These are phyloP conservation scores for Citrullus colocynthis DNA, from an alignment of 306 rosid genomes.

Conservation along the genomic window DNA sequence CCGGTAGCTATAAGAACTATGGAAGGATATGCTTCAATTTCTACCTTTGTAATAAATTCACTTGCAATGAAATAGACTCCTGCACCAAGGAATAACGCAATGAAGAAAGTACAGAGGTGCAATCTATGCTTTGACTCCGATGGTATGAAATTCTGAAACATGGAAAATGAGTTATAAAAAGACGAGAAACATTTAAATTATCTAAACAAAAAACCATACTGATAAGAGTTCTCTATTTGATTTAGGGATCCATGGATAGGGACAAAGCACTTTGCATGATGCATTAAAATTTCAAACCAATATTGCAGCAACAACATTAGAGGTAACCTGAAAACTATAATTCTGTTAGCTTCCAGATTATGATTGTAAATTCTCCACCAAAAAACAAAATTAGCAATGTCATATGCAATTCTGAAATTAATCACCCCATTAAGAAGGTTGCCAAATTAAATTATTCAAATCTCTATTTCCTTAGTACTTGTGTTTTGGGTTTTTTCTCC, in stretches of 20 bases:
- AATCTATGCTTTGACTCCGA: slow-evolving; percentile 51
- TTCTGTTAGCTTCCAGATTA: neutral
- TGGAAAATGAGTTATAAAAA: neutral
- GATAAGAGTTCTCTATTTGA: neutral
- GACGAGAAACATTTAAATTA: neutral
- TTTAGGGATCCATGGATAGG: neutral
- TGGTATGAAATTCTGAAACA: slow-evolving; percentile 2
- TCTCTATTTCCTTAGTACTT: neutral
- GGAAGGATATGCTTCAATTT: neutral
- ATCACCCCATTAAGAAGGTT: neutral
- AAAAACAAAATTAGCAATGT: neutral
- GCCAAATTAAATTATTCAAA: neutral
- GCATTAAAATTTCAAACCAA: neutral
- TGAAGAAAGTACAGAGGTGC: slow-evolving; percentile 37
- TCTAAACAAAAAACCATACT: neutral
- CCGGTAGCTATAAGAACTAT: neutral
- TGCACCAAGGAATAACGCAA: slow-evolving; percentile 35
- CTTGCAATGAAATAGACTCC: slow-evolving; percentile 55
- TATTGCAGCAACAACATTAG: neutral
- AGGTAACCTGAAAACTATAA: neutral
- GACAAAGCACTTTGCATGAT: neutral
- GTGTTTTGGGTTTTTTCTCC: neutral
- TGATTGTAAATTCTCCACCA: neutral
- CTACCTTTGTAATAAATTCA: slow-evolving; percentile 32
- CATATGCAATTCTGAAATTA: neutral